Conservation (phyloP, 768 basidiomycete species). For the Tephrocybe sp. region DNA sequence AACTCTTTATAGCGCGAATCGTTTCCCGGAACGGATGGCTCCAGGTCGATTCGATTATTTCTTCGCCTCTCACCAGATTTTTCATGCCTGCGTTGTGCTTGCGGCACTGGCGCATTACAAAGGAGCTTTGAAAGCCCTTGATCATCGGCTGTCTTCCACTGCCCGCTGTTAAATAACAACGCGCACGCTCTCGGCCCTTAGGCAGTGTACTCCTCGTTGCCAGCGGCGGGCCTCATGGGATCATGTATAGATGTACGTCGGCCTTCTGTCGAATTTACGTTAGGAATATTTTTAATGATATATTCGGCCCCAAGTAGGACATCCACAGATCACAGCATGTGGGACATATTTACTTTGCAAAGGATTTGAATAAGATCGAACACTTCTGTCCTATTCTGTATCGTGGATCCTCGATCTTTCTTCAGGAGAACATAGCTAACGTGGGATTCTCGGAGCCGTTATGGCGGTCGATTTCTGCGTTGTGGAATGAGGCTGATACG, state of each 20-base stretch:
- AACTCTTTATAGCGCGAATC: constrained; percentile 61
- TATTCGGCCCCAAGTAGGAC: background rate
- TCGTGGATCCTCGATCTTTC: constrained; percentile 1
- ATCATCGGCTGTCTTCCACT: constrained; percentile 52
- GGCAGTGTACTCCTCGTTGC: background rate
- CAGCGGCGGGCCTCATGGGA: background rate
- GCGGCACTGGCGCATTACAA: constrained; percentile 69
- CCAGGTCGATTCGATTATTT: constrained; percentile 82
- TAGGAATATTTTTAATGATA: constrained; percentile 1
- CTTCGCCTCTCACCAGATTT: constrained; percentile 85
- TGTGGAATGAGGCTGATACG: constrained; percentile 5
- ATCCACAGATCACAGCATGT: background rate
- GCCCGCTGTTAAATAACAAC: constrained; percentile 19
- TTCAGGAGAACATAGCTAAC: constrained; percentile 14
- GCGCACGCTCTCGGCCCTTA: background rate
- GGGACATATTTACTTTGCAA: background rate
- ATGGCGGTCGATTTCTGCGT: constrained; percentile 13
- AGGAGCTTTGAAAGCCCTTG: constrained; percentile 52
- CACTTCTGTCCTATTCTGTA: background rate
- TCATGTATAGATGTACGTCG: constrained; percentile 3
- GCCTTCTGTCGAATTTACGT: constrained; percentile 7
- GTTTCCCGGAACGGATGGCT: constrained; percentile 71
- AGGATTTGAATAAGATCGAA: background rate
- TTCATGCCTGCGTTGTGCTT: constrained; percentile 76
- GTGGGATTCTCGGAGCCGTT: constrained; percentile 28